phyloP scores from a whole-genome alignment of 805 yeast species.

The Naumovozyma castellii region DNA sequence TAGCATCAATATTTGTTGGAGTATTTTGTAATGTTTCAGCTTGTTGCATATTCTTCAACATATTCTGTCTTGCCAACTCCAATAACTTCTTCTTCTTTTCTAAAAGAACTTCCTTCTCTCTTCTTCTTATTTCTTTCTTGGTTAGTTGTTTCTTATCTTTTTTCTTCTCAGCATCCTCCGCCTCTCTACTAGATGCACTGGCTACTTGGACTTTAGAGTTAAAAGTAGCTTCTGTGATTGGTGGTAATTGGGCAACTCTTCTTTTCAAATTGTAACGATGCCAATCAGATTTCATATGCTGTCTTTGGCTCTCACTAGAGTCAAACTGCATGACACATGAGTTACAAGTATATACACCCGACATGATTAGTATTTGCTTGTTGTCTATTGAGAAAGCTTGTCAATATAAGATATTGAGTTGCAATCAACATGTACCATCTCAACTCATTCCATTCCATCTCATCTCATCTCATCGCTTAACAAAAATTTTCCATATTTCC shows the following conservation, averaged over 20 bases:
- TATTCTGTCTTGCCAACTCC: conserved; percentile 34
- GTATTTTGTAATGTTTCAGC: neutral
- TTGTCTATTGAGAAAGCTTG: too few relatives aligned
- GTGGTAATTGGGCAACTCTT: conserved; percentile 79
- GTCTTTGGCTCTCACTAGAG: conserved; percentile 67
- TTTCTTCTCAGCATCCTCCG: conserved; percentile 5
- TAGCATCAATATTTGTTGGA: neutral
- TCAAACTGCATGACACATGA: conserved; percentile 77
- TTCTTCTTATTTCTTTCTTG: conserved; percentile 35
- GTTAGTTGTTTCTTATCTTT: conserved; percentile 28
- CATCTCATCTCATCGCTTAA: conserved; percentile 5
- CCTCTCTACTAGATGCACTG: conserved; percentile 16
- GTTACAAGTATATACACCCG: conserved; percentile 57
- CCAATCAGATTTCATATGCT: conserved; percentile 97
- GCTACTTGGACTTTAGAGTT: conserved; percentile 52
- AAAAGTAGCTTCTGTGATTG: conserved; percentile 56
- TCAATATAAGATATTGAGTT: neutral
- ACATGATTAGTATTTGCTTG: conserved; percentile 5
- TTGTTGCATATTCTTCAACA: conserved; percentile 24
- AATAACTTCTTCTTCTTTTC: conserved; percentile 35
- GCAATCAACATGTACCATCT: neutral
- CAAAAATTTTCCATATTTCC: neutral
- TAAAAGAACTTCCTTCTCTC: conserved; percentile 34
- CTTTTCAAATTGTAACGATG: conserved; percentile 93
- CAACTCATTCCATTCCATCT: conserved; percentile 2